A percentile compares a stretch with the other conserved stretches of the same genome.
Conservation (phyloP, 106 monocot genomes). For the Dendrobium huoshanense region DNA sequence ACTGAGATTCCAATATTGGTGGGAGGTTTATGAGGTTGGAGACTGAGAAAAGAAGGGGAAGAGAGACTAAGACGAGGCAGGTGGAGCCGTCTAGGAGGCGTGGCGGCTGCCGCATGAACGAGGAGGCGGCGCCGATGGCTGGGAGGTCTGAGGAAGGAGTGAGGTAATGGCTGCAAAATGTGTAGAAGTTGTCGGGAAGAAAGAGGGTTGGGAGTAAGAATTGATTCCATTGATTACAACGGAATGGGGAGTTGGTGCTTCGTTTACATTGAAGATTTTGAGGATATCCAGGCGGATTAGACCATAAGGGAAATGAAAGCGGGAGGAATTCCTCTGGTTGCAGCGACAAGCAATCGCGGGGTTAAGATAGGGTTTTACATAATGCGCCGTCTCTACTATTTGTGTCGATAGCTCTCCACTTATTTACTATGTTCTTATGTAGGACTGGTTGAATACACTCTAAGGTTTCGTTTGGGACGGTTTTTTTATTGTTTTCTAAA, state of each 20-base stretch:
- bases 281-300: neutral
- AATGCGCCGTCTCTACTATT: too few relatives aligned
- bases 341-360: neutral
- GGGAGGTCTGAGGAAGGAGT: neutral
- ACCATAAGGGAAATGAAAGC: neutral
- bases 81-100: neutral
- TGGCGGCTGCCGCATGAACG: neutral
- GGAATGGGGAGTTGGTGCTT: neutral
- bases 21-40: neutral
- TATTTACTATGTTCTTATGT: too few relatives aligned
- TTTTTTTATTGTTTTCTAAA: too few relatives aligned
- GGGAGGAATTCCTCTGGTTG: neutral
- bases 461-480: too few relatives aligned
- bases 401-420: too few relatives aligned
- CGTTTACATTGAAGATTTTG: neutral
- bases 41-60: neutral
- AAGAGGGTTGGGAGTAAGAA: neutral
- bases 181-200: neutral
- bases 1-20: neutral
- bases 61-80: neutral
- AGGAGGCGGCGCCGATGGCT: constrained; percentile 7
- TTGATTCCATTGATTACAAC: constrained; percentile 16
- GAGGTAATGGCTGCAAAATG: neutral
- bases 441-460: too few relatives aligned
- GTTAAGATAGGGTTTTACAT: neutral